Evolutionary conservation across 2,329 filamentous ascomycete species (phyloP).

Genomic region (Conoideocrella luteorostrata): DNA sequence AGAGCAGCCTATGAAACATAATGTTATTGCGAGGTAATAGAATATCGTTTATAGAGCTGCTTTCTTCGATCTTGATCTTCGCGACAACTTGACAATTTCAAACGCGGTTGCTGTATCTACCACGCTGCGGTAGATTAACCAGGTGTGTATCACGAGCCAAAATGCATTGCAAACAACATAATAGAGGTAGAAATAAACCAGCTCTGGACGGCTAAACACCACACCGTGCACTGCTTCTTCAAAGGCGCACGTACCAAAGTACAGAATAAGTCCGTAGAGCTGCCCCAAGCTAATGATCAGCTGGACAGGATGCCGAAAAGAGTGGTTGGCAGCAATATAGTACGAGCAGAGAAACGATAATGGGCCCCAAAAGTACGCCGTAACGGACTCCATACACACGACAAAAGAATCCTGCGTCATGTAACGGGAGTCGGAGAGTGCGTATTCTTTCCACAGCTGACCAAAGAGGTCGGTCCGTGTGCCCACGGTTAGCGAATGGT

Average conservation of each 20-base stretch:
- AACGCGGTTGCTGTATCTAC: too few species aligned
- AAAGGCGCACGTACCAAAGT: slow-evolving; percentile 42
- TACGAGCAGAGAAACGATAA: slow-evolving; percentile 41
- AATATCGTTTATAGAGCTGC: too few species aligned
- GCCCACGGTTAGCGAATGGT: slow-evolving; percentile 35
- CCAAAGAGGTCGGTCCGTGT: slow-evolving; percentile 37
- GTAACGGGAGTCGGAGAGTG: slow-evolving; percentile 50
- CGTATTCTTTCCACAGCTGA: slow-evolving; percentile 54
- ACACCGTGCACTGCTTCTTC: slow-evolving; percentile 31
- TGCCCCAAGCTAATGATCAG: slow-evolving; percentile 39
- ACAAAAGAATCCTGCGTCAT: slow-evolving; percentile 45
- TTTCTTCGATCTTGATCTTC: too few species aligned
- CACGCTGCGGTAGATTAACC: slow-evolving; percentile 24
- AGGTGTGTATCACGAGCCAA: slow-evolving; percentile 45
- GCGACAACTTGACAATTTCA: too few species aligned
- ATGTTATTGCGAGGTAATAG: too few species aligned
- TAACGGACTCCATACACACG: slow-evolving; percentile 49
- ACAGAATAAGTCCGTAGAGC: slow-evolving; percentile 47
- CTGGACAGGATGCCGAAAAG: slow-evolving; percentile 43
- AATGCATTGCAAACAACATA: slow-evolving; percentile 46
- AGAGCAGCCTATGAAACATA: too few species aligned
- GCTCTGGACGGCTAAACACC: slow-evolving; percentile 44
- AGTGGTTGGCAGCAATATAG: slow-evolving; percentile 36
- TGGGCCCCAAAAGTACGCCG: slow-evolving; percentile 47
- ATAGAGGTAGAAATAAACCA: slow-evolving; percentile 46